These are phyloP conservation scores for Poterioochromonas sp. DNA, from an alignment of 352 stramenopile genomes.

Conservation along the genomic window DNA sequence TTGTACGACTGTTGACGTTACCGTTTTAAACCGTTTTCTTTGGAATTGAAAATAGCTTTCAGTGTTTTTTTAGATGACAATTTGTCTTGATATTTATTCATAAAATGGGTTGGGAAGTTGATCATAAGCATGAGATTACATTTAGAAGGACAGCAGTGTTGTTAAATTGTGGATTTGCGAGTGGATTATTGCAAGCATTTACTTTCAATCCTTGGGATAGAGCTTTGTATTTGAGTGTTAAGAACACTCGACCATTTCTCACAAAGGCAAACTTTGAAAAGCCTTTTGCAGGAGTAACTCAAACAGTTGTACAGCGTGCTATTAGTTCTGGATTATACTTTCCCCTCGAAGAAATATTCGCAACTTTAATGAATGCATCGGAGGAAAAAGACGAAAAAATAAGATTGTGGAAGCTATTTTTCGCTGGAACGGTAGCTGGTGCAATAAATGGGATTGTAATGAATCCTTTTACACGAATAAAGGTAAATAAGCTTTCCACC, in stretches of 20 bases:
- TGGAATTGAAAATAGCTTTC: too few relatives aligned
- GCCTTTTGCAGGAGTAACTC: slow-evolving; percentile 48
- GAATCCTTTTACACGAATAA: slow-evolving; percentile 49
- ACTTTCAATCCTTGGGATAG: slow-evolving; percentile 53
- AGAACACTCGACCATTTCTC: slow-evolving; percentile 47
- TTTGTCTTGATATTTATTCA: too few relatives aligned
- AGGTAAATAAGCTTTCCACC: slow-evolving; percentile 31
- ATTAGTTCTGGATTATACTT: slow-evolving; percentile 46
- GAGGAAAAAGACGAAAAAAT: slow-evolving; percentile 23
- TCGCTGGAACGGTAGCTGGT: slow-evolving; percentile 47
- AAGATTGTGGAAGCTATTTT: slow-evolving; percentile 31
- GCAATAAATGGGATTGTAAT: slow-evolving; percentile 47
- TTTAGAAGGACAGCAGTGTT: neutral
- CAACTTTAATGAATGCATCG: neutral
- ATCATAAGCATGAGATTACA: neutral
- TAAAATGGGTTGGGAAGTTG: too few relatives aligned
- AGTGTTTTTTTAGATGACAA: too few relatives aligned
- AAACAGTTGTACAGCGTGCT: slow-evolving; percentile 47
- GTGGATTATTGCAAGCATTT: slow-evolving; percentile 47
- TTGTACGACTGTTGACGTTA: too few relatives aligned
- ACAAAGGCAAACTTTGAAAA: slow-evolving; percentile 45
- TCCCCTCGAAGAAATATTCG: slow-evolving; percentile 46
- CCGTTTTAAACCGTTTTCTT: too few relatives aligned
- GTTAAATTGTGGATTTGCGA: slow-evolving; percentile 46
- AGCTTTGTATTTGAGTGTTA: slow-evolving; percentile 51